A percentile compares a stretch with the other conserved stretches of the same genome.
Evolutionary conservation across 805 yeast genomes (phyloP).

Genomic region (Komagataella mondaviorum): DNA sequence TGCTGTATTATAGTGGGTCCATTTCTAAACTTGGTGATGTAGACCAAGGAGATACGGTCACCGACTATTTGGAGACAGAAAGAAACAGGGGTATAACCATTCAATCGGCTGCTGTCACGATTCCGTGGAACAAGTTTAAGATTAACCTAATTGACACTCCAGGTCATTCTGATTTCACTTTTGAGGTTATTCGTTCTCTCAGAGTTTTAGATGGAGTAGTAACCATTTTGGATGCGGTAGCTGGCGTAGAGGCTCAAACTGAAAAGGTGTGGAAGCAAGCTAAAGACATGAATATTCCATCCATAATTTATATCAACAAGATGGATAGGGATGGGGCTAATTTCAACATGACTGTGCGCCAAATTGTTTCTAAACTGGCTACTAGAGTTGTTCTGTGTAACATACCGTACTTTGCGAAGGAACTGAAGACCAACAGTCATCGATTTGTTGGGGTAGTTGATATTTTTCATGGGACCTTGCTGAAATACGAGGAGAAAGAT

Average conservation of each 20-base stretch:
- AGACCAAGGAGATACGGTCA: conserved; percentile 93
- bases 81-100: conserved; percentile 90
- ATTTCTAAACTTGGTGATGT: conserved; percentile 80
- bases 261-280: conserved; percentile 96
- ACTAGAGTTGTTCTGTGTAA: conserved; percentile 68
- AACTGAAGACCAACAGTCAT: conserved; percentile 8
- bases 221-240: conserved; percentile 86
- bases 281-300: conserved; percentile 49
- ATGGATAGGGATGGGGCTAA: conserved; percentile 98
- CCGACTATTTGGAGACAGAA: conserved; percentile 85
- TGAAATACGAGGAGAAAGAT: conserved; percentile 17
- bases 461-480: conserved; percentile 24
- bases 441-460: conserved; percentile 64
- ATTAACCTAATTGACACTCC: conserved; percentile 94
- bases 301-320: conserved; percentile 73
- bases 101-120: conserved; percentile 89
- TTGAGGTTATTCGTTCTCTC: conserved; percentile 82
- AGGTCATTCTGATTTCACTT: conserved; percentile 95
- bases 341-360: conserved; percentile 78
- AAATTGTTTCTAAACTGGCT: conserved; percentile 60
- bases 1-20: conserved; percentile 82
- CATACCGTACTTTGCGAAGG: conserved; percentile 51
- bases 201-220: conserved; percentile 93
- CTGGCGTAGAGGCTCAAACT: conserved; percentile 97
- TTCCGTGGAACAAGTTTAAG: conserved; percentile 63